These are phyloP conservation scores for Triticum dicoccoides DNA, from an alignment of 176 grass and related monocot genomes.

Conservation along the genomic window DNA sequence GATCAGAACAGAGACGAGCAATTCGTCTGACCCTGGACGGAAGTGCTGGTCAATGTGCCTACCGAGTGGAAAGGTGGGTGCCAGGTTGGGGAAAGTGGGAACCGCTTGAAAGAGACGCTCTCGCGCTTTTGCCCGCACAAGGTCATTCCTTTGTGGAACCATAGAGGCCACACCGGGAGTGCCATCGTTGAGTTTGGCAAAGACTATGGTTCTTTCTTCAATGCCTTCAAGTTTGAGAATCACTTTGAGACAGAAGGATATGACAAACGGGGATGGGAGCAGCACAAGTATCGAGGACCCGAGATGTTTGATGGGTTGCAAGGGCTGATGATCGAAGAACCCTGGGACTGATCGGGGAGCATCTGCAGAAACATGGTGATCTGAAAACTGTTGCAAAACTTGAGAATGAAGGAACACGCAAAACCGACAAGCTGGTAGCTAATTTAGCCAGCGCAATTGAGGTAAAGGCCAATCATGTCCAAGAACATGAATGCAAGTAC, in stretches of 20 bases:
- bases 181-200: slow-evolving; percentile 48
- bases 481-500: slow-evolving; percentile 41
- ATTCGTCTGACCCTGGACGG: slow-evolving; percentile 36
- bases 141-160: slow-evolving; percentile 47
- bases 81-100: slow-evolving; percentile 27
- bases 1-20: not conserved
- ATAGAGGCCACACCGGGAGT: slow-evolving; percentile 45
- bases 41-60: slow-evolving; percentile 41
- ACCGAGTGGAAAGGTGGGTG: slow-evolving; percentile 43
- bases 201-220: slow-evolving; percentile 37
- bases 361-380: slow-evolving; percentile 41
- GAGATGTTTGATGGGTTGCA: slow-evolving; percentile 51
- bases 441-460: slow-evolving; percentile 41
- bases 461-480: slow-evolving; percentile 35
- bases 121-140: slow-evolving; percentile 11
- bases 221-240: slow-evolving; percentile 38
- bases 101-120: slow-evolving; percentile 7
- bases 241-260: slow-evolving; percentile 37
- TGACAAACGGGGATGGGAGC: slow-evolving; percentile 31
- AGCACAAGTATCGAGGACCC: slow-evolving; percentile 7
- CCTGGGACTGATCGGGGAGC: slow-evolving; percentile 31
- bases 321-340: slow-evolving; percentile 38
- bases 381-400: slow-evolving; percentile 46
- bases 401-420: slow-evolving; percentile 39
- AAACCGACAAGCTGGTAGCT: slow-evolving; percentile 46